phyloP scores from a whole-genome alignment of 1,139 yeast species.

The Pichia sp. region DNA sequence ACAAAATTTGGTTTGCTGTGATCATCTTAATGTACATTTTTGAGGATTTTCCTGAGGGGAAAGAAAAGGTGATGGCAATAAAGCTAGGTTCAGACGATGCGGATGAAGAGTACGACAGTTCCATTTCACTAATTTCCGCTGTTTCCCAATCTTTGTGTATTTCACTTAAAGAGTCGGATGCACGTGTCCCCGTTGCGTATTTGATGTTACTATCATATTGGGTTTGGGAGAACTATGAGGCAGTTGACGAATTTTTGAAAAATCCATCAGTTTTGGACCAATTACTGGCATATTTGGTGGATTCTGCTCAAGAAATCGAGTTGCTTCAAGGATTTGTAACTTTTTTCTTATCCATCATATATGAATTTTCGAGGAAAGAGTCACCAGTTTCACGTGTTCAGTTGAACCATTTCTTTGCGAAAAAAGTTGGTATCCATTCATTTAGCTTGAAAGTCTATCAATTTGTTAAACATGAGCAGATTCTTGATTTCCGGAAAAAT shows the following conservation, averaged over 20 bases:
- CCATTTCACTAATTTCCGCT: slow-evolving; percentile 67
- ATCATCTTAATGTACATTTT: slow-evolving; percentile 57
- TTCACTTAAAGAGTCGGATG: slow-evolving; percentile 55
- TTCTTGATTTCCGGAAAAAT: slow-evolving; percentile 49
- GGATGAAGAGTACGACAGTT: slow-evolving; percentile 57
- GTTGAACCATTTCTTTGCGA: slow-evolving; percentile 53
- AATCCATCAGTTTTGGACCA: slow-evolving; percentile 63
- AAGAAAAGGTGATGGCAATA: slow-evolving; percentile 44
- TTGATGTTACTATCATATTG: slow-evolving; percentile 67
- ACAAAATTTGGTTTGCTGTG: slow-evolving; percentile 79
- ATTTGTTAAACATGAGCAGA: slow-evolving; percentile 50
- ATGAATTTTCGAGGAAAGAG: slow-evolving; percentile 67
- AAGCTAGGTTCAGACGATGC: slow-evolving; percentile 74
- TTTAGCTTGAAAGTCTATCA: slow-evolving; percentile 68
- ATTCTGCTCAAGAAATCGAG: slow-evolving; percentile 47
- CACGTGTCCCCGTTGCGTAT: slow-evolving; percentile 73
- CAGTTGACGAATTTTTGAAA: slow-evolving; percentile 68
- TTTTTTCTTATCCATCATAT: slow-evolving; percentile 64
- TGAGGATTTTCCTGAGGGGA: slow-evolving; percentile 45
- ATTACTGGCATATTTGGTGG: slow-evolving; percentile 58
- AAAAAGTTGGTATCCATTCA: slow-evolving; percentile 74
- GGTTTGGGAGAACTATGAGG: slow-evolving; percentile 70
- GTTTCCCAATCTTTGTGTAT: slow-evolving; percentile 69
- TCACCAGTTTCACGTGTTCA: slow-evolving; percentile 66
- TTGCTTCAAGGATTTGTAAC: slow-evolving; percentile 72